phyloP scores from a whole-genome alignment of 768 basidiomycete species.

The Lyophyllum decastes region DNA sequence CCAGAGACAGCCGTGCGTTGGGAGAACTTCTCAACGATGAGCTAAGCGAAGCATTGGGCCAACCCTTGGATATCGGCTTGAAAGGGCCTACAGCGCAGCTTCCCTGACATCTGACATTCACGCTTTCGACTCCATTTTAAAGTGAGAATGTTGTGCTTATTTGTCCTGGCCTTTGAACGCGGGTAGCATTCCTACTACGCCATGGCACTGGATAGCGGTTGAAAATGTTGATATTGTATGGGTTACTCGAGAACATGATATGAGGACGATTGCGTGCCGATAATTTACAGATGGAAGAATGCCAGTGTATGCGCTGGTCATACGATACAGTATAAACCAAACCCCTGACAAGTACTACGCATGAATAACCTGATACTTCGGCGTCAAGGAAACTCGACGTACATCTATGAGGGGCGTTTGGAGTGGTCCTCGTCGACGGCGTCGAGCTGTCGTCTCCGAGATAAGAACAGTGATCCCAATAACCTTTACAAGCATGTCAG shows the following conservation, averaged over 20 bases:
- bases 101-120: neutral
- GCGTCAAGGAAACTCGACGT: neutral
- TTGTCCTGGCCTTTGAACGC: neutral
- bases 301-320: neutral
- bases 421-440: slow-evolving; percentile 7
- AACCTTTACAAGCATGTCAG: slow-evolving; percentile 40
- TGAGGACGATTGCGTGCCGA: slow-evolving; percentile 1
- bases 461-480: slow-evolving; percentile 66
- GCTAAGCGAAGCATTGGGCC: slow-evolving; percentile 41
- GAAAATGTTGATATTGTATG: neutral
- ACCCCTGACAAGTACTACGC: neutral
- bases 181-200: neutral
- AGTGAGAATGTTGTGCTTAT: too few relatives aligned
- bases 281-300: slow-evolving; percentile 16
- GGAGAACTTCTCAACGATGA: slow-evolving; percentile 69
- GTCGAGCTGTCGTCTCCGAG: slow-evolving; percentile 47
- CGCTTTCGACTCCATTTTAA: neutral
- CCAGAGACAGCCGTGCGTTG: slow-evolving; percentile 63
- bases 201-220: neutral
- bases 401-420: slow-evolving; percentile 1
- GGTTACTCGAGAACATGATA: neutral
- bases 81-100: slow-evolving; percentile 20
- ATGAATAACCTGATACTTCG: neutral
- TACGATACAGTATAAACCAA: neutral
- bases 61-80: slow-evolving; percentile 31